These are phyloP conservation scores for Margaritispora aquatica DNA, from an alignment of 495 filamentous ascomycete genomes.

Conservation along the genomic window DNA sequence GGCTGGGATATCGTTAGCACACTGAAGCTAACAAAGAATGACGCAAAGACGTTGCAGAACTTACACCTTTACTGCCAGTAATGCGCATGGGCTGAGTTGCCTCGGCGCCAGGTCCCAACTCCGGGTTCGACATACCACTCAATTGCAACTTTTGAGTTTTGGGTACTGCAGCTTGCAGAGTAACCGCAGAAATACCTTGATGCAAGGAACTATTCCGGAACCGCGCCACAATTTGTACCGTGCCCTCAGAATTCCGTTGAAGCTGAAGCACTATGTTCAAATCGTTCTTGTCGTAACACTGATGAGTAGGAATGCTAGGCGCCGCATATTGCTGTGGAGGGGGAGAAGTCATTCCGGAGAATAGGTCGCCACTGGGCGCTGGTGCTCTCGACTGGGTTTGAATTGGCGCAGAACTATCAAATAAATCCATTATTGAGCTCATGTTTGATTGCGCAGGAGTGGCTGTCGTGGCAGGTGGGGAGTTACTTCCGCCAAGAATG, in stretches of 20 bases:
- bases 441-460: conserved; percentile 50
- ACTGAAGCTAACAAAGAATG: no score
- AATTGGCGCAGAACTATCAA: conserved; percentile 36
- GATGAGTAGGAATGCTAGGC: conserved; percentile 44
- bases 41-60: no score
- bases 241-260: conserved; percentile 67
- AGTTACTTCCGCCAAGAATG: conserved; percentile 59
- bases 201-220: conserved; percentile 73
- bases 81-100: conserved; percentile 87
- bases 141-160: conserved; percentile 91
- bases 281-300: conserved; percentile 80
- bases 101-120: conserved; percentile 70
- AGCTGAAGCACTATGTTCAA: conserved; percentile 73
- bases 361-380: conserved; percentile 41
- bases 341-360: conserved; percentile 38
- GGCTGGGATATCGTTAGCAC: conserved; percentile 40
- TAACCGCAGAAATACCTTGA: conserved; percentile 59
- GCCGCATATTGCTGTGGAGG: conserved; percentile 37
- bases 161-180: conserved; percentile 88
- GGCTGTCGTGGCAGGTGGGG: conserved; percentile 45
- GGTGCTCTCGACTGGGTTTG: conserved; percentile 35
- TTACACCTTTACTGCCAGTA: conserved; percentile 76
- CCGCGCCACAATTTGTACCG: conserved; percentile 69
- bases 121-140: conserved; percentile 73
- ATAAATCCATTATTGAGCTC: conserved; percentile 84